A percentile compares a stretch with the other conserved stretches of the same genome.
Conservation (phyloP, 106 monocot genomes). For the Iris macrosiphon region DNA sequence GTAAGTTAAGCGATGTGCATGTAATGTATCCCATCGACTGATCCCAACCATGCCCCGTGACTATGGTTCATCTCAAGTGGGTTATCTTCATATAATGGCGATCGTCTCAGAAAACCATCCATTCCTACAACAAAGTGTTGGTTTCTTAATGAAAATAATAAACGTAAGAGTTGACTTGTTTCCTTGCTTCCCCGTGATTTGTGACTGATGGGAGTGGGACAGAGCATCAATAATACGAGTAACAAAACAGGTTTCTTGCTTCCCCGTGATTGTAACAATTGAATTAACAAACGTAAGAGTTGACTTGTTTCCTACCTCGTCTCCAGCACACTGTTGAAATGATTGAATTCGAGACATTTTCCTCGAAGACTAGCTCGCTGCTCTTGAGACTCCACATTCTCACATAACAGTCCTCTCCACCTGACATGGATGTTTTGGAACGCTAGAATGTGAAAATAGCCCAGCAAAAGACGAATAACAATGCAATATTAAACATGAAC, state of each 20-base stretch:
- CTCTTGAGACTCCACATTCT: conserved; percentile 90
- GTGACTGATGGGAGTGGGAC: not conserved
- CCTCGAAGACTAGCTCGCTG: conserved; percentile 51
- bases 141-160: not conserved
- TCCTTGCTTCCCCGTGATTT: not conserved
- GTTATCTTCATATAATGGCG: not conserved
- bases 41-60: conserved; percentile 58
- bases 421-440: conserved; percentile 23
- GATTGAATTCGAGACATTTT: conserved; percentile 40
- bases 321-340: conserved; percentile 51
- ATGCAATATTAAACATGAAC: not conserved
- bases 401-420: conserved; percentile 61
- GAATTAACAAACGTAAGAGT: conserved; percentile 8
- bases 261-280: too few species aligned
- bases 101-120: not conserved
- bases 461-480: too few species aligned
- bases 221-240: not conserved
- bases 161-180: not conserved
- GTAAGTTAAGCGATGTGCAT: conserved; percentile 34
- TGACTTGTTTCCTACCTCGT: conserved; percentile 11
- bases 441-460: not conserved
- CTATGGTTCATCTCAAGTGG: conserved; percentile 15
- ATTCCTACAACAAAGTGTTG: conserved; percentile 15
- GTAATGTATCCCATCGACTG: conserved; percentile 36
- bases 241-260: not conserved